Evolutionary conservation across 768 basidiomycete species (phyloP).

Genomic region (Serendipita vermifera): DNA sequence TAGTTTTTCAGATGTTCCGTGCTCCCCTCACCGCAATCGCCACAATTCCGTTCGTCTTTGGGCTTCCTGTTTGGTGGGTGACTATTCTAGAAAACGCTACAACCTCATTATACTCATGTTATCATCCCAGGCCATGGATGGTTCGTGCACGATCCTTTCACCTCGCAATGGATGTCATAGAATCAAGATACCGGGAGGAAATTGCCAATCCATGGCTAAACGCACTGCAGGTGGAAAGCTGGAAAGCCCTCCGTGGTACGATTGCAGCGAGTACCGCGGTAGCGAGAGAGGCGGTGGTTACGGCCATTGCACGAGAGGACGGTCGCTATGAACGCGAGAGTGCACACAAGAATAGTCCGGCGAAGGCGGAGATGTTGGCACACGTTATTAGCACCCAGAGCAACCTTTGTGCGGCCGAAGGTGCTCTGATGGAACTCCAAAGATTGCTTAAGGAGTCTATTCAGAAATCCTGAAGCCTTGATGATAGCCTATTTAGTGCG

Average conservation of each 20-base stretch:
- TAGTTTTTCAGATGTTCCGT: conserved; percentile 1
- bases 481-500: too few species aligned
- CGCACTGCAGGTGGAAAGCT: background rate
- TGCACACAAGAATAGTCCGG: too few species aligned
- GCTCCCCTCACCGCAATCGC: background rate
- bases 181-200: background rate
- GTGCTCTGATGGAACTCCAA: too few species aligned
- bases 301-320: background rate
- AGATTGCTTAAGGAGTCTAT: too few species aligned
- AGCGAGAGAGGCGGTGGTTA: background rate
- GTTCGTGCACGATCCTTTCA: background rate
- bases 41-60: conserved; percentile 8
- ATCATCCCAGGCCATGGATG: too few species aligned
- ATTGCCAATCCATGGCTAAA: background rate
- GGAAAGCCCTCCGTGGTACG: background rate
- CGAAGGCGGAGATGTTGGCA: too few species aligned
- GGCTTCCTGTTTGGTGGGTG: background rate
- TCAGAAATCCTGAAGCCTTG: too few species aligned
- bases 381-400: too few species aligned
- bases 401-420: too few species aligned
- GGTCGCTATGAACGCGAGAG: background rate
- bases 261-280: background rate
- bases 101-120: too few species aligned
- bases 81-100: background rate
- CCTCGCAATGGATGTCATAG: background rate